Percentiles rank a stretch among this genome's conserved stretches.
Conservation (phyloP, 306 rosid species). For the Dalbergia cultrata region DNA sequence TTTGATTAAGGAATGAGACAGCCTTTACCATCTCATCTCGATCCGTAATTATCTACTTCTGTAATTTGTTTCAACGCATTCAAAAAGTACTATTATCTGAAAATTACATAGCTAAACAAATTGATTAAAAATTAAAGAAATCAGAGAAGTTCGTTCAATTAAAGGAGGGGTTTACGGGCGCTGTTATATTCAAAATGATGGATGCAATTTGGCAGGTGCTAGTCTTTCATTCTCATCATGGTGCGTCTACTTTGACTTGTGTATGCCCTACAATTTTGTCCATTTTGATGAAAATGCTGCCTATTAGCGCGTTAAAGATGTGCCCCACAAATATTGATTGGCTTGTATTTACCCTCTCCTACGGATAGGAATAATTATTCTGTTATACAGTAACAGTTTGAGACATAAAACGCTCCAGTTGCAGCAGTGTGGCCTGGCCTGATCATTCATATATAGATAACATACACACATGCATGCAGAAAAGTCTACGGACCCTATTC, state of each 20-base stretch:
- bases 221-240: background rate
- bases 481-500: conserved; percentile 48
- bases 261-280: conserved; percentile 57
- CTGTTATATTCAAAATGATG: conserved; percentile 14
- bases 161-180: background rate
- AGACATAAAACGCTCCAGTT: conserved; percentile 54
- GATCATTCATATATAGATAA: background rate
- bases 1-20: no score
- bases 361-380: conserved; percentile 53
- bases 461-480: conserved; percentile 49
- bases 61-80: no score
- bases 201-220: conserved; percentile 19
- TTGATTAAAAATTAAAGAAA: background rate
- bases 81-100: background rate
- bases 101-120: background rate
- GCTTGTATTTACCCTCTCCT: conserved; percentile 42
- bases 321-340: conserved; percentile 57
- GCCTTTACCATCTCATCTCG: no score
- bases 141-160: background rate
- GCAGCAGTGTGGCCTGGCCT: conserved; percentile 9
- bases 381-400: conserved; percentile 46
- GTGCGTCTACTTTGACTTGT: conserved; percentile 44
- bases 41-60: no score
- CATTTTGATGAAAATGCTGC: conserved; percentile 53
- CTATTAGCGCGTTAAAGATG: conserved; percentile 38